Conservation (phyloP, 345 rosid genomes). For the Aquilaria sinensis region DNA sequence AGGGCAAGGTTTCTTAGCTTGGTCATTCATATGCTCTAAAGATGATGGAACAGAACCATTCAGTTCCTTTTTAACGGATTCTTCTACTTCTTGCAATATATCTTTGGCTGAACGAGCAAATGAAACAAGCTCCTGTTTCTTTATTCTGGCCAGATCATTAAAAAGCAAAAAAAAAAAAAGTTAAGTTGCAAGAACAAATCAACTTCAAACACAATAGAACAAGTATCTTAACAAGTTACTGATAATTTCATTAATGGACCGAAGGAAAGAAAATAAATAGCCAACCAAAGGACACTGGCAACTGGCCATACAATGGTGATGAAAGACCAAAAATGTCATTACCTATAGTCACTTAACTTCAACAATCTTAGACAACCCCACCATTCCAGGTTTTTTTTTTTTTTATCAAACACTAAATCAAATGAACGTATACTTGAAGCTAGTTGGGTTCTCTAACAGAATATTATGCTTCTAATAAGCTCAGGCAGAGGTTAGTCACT, state of each 20-base stretch:
- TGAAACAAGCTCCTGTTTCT: conserved; percentile 64
- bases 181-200: background rate
- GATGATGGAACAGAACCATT: conserved; percentile 24
- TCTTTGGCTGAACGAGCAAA: conserved; percentile 44
- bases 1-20: conserved; percentile 23
- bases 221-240: background rate
- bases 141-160: conserved; percentile 36
- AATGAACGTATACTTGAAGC: too few relatives aligned
- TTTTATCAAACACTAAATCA: too few relatives aligned
- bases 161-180: conserved; percentile 8
- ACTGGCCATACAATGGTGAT: too few relatives aligned
- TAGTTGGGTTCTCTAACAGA: too few relatives aligned
- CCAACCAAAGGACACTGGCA: background rate
- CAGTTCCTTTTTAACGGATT: conserved; percentile 32
- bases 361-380: too few relatives aligned
- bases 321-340: too few relatives aligned
- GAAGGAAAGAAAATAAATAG: background rate
- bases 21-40: conserved; percentile 24
- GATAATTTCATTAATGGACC: background rate
- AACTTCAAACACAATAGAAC: background rate
- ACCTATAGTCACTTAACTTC: too few relatives aligned
- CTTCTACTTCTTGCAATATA: conserved; percentile 48
- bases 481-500: too few relatives aligned
- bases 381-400: too few relatives aligned
- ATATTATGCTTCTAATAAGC: too few relatives aligned